Percentiles rank a stretch among this genome's conserved stretches.
phyloP scores from a whole-genome alignment of 1,139 yeast species.

The Sugiyamaella sp. region DNA sequence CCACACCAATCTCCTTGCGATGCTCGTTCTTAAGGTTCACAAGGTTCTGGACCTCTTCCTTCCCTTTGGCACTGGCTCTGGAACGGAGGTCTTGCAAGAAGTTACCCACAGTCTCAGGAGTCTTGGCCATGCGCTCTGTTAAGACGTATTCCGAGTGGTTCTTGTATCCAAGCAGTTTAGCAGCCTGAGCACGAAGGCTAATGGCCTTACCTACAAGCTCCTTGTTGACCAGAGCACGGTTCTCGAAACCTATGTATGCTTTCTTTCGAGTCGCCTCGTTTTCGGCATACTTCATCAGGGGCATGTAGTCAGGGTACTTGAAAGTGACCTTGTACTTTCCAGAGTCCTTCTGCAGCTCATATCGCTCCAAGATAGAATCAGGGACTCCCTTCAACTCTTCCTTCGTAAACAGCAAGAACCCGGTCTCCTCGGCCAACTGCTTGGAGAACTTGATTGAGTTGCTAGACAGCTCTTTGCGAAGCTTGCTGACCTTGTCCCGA shows the following conservation, averaged over 20 bases:
- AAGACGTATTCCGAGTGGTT: conserved; percentile 69
- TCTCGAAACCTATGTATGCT: conserved; percentile 68
- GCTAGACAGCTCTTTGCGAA: conserved; percentile 62
- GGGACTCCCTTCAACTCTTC: conserved; percentile 80
- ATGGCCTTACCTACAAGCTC: conserved; percentile 62
- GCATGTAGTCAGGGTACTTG: conserved; percentile 78
- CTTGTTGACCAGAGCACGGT: conserved; percentile 63
- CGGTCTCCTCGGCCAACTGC: conserved; percentile 73
- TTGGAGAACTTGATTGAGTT: conserved; percentile 61
- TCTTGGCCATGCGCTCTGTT: conserved; percentile 81
- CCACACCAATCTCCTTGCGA: conserved; percentile 49
- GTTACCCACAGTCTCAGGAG: conserved; percentile 56
- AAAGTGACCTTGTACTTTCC: conserved; percentile 69
- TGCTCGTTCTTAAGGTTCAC: conserved; percentile 59
- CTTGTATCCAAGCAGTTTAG: conserved; percentile 64
- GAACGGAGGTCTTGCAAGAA: conserved; percentile 64
- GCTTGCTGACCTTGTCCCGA: conserved; percentile 57
- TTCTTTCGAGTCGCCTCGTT: conserved; percentile 63
- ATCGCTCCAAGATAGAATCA: conserved; percentile 58
- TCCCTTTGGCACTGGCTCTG: conserved; percentile 62
- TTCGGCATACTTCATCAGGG: conserved; percentile 72
- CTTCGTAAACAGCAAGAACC: conserved; percentile 56
- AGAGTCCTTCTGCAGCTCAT: conserved; percentile 52
- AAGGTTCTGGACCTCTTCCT: conserved; percentile 54
- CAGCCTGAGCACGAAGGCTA: conserved; percentile 60